Evolutionary conservation across 1,284 basidiomycete species (phyloP).

Genomic region (Malassezia globosa): DNA sequence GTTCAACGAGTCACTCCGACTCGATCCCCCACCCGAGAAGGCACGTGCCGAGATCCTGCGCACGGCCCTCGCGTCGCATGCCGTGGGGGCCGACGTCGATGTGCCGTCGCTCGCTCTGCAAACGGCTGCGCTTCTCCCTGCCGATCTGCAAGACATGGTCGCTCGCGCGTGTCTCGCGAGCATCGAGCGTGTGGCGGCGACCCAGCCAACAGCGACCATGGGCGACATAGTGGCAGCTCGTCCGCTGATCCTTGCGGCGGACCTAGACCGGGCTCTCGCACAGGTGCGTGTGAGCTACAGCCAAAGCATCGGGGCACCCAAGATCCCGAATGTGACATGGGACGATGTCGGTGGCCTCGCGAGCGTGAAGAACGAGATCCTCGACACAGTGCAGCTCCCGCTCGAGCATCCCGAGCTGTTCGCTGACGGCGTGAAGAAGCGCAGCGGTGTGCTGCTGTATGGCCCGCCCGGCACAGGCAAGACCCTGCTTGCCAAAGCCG

Average conservation of each 20-base stretch:
- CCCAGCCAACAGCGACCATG: constrained; percentile 9
- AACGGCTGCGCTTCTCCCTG: constrained; percentile 80
- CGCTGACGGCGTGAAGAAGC: constrained; percentile 80
- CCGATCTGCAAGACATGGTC: constrained; percentile 67
- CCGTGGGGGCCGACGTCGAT: constrained; percentile 67
- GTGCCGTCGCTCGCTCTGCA: constrained; percentile 64
- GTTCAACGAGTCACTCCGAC: constrained; percentile 66
- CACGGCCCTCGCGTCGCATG: constrained; percentile 49
- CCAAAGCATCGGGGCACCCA: constrained; percentile 87
- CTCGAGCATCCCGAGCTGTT: constrained; percentile 90
- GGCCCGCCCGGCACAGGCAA: constrained; percentile 51
- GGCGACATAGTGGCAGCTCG: constrained; percentile 50
- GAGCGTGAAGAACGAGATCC: constrained; percentile 77
- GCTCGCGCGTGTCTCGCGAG: constrained; percentile 57
- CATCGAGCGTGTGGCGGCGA: constrained; percentile 51
- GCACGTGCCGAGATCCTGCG: constrained; percentile 14
- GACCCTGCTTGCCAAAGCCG: constrained; percentile 52
- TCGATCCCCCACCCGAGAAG: constrained; percentile 20
- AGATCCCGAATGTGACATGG: constrained; percentile 92
- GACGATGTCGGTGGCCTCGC: constrained; percentile 91
- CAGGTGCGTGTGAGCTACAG: constrained; percentile 70
- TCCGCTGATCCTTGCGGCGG: constrained; percentile 56
- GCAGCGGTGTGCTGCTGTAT: constrained; percentile 58
- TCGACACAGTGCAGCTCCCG: constrained; percentile 93
- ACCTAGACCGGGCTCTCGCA: constrained; percentile 65